These are phyloP conservation scores for Panicum miliaceum DNA, from an alignment of 176 grass and related monocot species.

Conservation along the genomic window DNA sequence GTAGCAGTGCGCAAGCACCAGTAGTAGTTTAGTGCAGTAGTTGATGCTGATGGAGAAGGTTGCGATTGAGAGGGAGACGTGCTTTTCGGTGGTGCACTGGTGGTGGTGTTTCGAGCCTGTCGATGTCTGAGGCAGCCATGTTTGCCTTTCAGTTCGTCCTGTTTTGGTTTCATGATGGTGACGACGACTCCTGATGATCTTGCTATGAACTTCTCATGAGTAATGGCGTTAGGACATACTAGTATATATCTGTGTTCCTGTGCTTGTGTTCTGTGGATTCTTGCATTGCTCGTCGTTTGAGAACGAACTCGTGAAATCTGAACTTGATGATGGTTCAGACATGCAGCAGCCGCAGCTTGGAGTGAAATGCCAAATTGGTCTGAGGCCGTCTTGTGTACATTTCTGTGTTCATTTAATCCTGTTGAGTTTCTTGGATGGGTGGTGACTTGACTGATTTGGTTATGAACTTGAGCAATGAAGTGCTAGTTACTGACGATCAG, in stretches of 20 bases:
- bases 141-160: constrained; percentile 19
- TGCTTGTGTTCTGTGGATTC: not conserved
- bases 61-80: constrained; percentile 1
- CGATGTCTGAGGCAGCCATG: not conserved
- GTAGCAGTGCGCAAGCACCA: not conserved
- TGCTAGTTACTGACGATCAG: not conserved
- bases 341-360: not conserved
- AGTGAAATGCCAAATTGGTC: not conserved
- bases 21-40: not conserved
- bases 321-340: not conserved
- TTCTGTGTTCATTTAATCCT: not conserved
- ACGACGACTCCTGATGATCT: not conserved
- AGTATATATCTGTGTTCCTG: not conserved
- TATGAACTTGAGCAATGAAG: not conserved
- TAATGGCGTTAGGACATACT: not conserved
- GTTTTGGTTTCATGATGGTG: not conserved
- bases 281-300: not conserved
- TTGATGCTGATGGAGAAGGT: constrained; percentile 4
- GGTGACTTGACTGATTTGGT: too few species aligned
- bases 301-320: not conserved
- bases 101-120: not conserved
- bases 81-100: constrained; percentile 2
- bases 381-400: not conserved
- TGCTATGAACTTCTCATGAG: not conserved
- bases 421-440: not conserved